phyloP scores from a whole-genome alignment of 805 yeast genomes.

The Zygoascus flipseniorum region DNA sequence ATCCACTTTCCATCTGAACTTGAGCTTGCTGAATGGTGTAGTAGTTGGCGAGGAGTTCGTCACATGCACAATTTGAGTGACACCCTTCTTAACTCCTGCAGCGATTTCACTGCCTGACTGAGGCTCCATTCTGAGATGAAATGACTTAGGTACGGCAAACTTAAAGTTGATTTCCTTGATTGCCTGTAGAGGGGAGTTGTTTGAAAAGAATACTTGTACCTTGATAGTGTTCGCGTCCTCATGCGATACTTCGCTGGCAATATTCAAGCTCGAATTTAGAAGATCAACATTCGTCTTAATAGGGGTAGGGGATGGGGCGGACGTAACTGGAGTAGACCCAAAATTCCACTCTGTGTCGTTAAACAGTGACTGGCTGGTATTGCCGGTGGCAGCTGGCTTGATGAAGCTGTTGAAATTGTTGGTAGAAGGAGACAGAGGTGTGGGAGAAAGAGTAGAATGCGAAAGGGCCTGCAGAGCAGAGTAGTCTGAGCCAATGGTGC shows the following conservation, averaged over 20 bases:
- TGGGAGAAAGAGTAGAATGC: conserved; percentile 1
- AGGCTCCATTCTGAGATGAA: conserved; percentile 50
- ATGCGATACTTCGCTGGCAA: conserved; percentile 38
- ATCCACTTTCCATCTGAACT: conserved; percentile 68
- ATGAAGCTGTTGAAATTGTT: background rate
- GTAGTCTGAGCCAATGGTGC: conserved; percentile 3
- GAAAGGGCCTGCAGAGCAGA: conserved; percentile 4
- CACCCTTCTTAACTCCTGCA: conserved; percentile 40
- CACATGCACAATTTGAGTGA: conserved; percentile 44
- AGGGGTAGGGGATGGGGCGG: background rate
- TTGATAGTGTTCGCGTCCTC: conserved; percentile 32
- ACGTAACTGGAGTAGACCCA: conserved; percentile 6
- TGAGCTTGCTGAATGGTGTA: conserved; percentile 32
- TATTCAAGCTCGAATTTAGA: conserved; percentile 39
- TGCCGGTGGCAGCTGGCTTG: background rate
- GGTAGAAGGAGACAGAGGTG: conserved; percentile 4
- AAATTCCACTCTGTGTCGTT: conserved; percentile 8
- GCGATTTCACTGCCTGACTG: conserved; percentile 50
- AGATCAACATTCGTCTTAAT: conserved; percentile 27
- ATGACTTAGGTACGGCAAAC: conserved; percentile 63
- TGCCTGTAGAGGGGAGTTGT: conserved; percentile 30
- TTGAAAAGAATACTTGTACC: conserved; percentile 46
- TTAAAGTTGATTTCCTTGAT: conserved; percentile 48
- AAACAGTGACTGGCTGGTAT: background rate
- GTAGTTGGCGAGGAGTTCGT: conserved; percentile 15